Evolutionary conservation across 2,329 filamentous ascomycete genomes (phyloP), one percentile per base, ranked within the genome.

Genomic region (Aureobasidium zeae): DNA sequence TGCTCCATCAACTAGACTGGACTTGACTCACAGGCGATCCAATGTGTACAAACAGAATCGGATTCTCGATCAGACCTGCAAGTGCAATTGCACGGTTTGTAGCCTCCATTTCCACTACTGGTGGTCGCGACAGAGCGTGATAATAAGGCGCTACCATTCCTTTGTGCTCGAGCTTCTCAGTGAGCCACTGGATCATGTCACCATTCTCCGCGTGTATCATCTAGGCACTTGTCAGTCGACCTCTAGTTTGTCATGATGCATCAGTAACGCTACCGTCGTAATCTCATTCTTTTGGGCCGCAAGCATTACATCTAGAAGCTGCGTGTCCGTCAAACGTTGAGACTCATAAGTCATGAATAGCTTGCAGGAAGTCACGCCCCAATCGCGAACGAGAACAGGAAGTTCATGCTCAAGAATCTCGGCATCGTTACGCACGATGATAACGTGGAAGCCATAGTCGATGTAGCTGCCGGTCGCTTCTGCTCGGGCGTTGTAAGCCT

Each of bases 171-270:
- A 75, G 66, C 41, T 71, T 69, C 26, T 65, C 63, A 1, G 71
- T 74, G 48, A 74, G 68, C 71, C 69, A 74, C 38, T 71, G 63
- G 25, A 75, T 68, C 13, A 74, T 65, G 43, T 72, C 68, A 17
- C 69, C 68, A 48, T 75, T 74, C 51, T 74, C 71, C 1, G 71
- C 70, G 49, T 74, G 71, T 30, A 76, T 66, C 67, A 74, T 74
- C 29, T 32, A 13, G 3, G 2, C 15, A 16, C 13, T 2, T 32
- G 13, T 32, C 13, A 19, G 15, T 17, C 3, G 15, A 4, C n/a
- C n/a, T 32, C 6, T 11, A 25, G 22, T 11, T 8, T 17, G 8
- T 32, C 2, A 7, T 32, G 6, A 25, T 25, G 22, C 22, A 7
- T 7, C 6, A 6, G 22, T 6, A 25, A 25, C 22, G 11, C 22